Conservation (phyloP, 2,329 filamentous ascomycete species). For the Clonostachys sp. region DNA sequence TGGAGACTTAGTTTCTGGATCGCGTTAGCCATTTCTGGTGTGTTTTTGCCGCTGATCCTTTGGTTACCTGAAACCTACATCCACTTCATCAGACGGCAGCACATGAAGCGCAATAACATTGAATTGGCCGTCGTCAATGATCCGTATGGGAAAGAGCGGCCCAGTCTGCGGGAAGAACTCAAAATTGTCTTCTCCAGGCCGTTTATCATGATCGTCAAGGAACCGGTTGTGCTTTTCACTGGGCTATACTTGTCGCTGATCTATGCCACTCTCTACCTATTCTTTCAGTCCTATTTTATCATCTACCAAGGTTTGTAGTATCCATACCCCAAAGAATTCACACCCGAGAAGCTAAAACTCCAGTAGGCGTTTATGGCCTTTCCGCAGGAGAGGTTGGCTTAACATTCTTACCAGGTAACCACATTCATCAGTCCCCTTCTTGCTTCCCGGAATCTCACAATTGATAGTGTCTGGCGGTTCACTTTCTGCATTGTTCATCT, state of each 20-base stretch:
- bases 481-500: not conserved
- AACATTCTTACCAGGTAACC: not conserved
- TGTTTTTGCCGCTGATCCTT: not conserved
- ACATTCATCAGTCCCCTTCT: too few species aligned
- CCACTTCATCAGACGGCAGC: constrained; percentile 46
- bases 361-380: not conserved
- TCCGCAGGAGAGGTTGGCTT: not conserved
- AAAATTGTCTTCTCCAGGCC: not conserved
- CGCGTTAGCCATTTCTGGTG: not conserved
- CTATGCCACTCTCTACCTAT: not conserved
- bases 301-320: not conserved
- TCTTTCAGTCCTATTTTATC: not conserved
- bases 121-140: constrained; percentile 10
- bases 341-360: too few species aligned
- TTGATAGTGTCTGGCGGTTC: not conserved
- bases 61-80: constrained; percentile 15
- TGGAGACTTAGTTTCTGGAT: not conserved
- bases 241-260: not conserved
- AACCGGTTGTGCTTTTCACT: not conserved
- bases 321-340: too few species aligned
- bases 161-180: constrained; percentile 55
- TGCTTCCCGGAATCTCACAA: too few species aligned
- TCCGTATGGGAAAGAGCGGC: constrained; percentile 25
- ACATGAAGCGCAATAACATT: constrained; percentile 50
- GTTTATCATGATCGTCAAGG: not conserved